A percentile compares a stretch with the other conserved stretches of the same genome.
phyloP scores from a whole-genome alignment of 179 eudicot species.

The Pouteria campechiana region DNA sequence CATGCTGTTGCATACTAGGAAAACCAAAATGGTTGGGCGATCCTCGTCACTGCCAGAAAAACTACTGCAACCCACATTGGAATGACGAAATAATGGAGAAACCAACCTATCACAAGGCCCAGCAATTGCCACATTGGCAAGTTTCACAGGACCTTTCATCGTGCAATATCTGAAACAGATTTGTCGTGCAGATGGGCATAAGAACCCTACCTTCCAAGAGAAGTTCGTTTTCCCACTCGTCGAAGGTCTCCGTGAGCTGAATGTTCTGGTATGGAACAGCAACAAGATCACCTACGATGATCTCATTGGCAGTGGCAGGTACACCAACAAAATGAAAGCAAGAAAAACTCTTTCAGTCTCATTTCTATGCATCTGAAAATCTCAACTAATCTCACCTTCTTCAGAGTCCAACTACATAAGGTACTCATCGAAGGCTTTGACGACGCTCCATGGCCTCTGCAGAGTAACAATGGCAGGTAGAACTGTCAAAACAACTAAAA shows the following conservation, averaged over 20 bases:
- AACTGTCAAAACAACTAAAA: background rate
- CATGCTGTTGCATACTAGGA: too few relatives aligned
- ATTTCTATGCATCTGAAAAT: background rate
- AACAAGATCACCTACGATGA: conserved; percentile 68
- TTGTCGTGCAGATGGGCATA: conserved; percentile 62
- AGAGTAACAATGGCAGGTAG: conserved; percentile 81
- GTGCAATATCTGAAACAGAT: background rate
- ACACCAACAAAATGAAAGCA: too few relatives aligned
- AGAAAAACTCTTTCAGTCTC: conserved; percentile 3
- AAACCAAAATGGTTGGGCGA: too few relatives aligned
- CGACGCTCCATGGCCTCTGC: conserved; percentile 73
- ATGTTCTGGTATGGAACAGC: conserved; percentile 75
- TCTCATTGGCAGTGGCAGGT: conserved; percentile 83
- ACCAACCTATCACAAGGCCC: too few relatives aligned
- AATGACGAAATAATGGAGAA: too few relatives aligned
- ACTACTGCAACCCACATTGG: too few relatives aligned
- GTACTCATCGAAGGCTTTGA: conserved; percentile 68
- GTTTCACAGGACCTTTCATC: too few relatives aligned
- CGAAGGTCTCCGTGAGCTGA: conserved; percentile 73
- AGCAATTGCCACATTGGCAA: too few relatives aligned
- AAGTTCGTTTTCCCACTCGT: conserved; percentile 66
- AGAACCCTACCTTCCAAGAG: conserved; percentile 86
- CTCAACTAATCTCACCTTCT: background rate
- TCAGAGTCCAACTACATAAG: conserved; percentile 66
- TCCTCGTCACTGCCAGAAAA: too few relatives aligned